A percentile compares a stretch with the other conserved stretches of the same genome.
Conservation (phyloP, 176 grass and related monocot genomes). For the Lolium multiflorum region DNA sequence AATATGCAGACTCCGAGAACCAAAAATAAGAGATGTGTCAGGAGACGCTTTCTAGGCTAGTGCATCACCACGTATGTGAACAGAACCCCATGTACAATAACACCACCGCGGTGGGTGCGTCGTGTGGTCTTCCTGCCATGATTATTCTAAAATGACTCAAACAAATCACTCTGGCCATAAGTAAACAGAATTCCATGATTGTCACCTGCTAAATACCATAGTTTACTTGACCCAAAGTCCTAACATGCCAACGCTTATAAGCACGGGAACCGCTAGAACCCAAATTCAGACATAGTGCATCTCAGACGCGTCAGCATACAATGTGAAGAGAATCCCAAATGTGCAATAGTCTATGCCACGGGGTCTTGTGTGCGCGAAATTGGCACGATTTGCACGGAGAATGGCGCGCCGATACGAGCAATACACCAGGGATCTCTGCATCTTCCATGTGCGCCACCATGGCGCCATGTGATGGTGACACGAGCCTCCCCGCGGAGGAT, state of each 20-base stretch:
- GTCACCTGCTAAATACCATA: neutral
- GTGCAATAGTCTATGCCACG: neutral
- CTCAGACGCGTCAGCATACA: neutral
- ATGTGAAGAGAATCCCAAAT: neutral
- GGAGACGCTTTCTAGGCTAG: neutral
- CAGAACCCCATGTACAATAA: neutral
- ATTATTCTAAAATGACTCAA: neutral
- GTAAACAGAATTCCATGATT: neutral
- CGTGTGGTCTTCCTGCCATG: neutral
- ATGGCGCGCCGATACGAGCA: neutral
- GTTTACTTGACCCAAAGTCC: conserved; percentile 1
- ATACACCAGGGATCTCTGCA: neutral
- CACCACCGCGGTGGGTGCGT: neutral
- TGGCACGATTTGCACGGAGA: neutral
- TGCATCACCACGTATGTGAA: neutral
- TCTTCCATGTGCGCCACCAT: neutral
- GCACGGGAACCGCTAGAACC: neutral
- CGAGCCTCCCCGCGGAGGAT: neutral
- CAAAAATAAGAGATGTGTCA: neutral
- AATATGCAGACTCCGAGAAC: neutral
- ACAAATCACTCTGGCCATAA: neutral
- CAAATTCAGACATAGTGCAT: neutral
- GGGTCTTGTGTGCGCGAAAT: neutral
- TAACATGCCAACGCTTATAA: neutral
- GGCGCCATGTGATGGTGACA: conserved; percentile 28